These are phyloP conservation scores for Fusarium sp. DNA, from an alignment of 2,329 filamentous ascomycete species.

Conservation along the genomic window DNA sequence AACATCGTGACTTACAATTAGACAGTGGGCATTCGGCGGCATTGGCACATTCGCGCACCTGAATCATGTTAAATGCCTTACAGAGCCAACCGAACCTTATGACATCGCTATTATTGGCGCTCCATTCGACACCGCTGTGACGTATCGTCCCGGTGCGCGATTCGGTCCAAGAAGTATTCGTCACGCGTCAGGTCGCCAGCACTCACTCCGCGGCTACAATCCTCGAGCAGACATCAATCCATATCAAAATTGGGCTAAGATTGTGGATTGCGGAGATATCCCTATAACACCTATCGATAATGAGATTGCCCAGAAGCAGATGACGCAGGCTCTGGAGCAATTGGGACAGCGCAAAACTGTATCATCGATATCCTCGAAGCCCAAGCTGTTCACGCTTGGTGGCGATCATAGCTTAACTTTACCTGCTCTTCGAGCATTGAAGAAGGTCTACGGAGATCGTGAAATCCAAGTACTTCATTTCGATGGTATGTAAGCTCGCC, in stretches of 20 bases:
- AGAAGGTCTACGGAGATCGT: constrained; percentile 67
- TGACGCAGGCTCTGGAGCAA: constrained; percentile 82
- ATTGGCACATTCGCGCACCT: constrained; percentile 81
- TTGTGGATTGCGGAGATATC: constrained; percentile 91
- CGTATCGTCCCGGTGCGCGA: constrained; percentile 70
- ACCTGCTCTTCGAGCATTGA: constrained; percentile 74
- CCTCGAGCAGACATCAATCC: constrained; percentile 84
- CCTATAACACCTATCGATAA: constrained; percentile 90
- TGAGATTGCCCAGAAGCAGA: constrained; percentile 79
- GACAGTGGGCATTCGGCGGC: constrained; percentile 67
- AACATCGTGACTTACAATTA: not conserved
- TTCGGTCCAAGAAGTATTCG: constrained; percentile 91
- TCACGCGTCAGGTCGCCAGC: constrained; percentile 83
- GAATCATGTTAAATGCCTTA: constrained; percentile 74
- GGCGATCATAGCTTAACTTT: constrained; percentile 80
- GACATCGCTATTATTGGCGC: constrained; percentile 79
- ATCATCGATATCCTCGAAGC: constrained; percentile 49
- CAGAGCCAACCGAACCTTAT: constrained; percentile 68
- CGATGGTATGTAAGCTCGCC: constrained; percentile 54
- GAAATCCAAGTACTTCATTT: constrained; percentile 76
- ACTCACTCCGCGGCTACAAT: constrained; percentile 80
- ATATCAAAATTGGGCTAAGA: constrained; percentile 81
- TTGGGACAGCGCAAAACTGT: constrained; percentile 60
- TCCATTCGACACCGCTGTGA: constrained; percentile 79
- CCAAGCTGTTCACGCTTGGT: constrained; percentile 74